Percentiles rank a stretch among this genome's conserved stretches.
Evolutionary conservation across 331 rosid genomes (phyloP).

Genomic region (Malus hybrid): DNA sequence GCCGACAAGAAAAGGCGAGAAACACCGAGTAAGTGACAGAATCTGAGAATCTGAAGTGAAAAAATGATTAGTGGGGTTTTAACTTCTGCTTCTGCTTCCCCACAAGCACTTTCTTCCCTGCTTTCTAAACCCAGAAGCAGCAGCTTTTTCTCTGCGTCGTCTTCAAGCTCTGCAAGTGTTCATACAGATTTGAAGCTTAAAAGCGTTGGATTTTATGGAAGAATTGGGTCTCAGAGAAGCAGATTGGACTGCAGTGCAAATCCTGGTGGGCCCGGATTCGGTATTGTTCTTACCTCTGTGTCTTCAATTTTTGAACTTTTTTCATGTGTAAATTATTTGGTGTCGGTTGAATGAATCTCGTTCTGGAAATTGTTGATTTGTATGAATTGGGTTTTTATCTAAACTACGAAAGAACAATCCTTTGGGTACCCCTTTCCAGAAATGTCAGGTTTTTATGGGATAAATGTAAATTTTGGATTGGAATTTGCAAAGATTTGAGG

Average conservation of each 20-base stretch:
- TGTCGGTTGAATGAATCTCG: background rate
- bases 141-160: slow-evolving; percentile 9
- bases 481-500: background rate
- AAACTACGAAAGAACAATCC: background rate
- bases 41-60: background rate
- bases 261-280: slow-evolving; percentile 56
- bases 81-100: slow-evolving; percentile 35
- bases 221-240: slow-evolving; percentile 22
- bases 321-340: background rate
- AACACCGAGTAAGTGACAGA: slow-evolving; percentile 15
- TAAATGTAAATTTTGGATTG: background rate
- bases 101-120: slow-evolving; percentile 6
- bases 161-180: slow-evolving; percentile 12
- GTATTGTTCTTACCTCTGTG: slow-evolving; percentile 16
- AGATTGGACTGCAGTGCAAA: slow-evolving; percentile 35
- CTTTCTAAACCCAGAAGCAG: slow-evolving; percentile 19
- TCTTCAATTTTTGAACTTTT: background rate
- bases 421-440: background rate
- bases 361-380: background rate
- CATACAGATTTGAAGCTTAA: slow-evolving; percentile 21
- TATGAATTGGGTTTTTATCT: background rate
- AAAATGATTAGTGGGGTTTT: slow-evolving; percentile 46
- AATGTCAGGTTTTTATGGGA: background rate
- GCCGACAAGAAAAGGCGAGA: background rate
- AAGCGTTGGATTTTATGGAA: slow-evolving; percentile 13